These are phyloP conservation scores for Liriodendron chinense DNA, from an alignment of 164 flowering plant genomes.

Conservation along the genomic window DNA sequence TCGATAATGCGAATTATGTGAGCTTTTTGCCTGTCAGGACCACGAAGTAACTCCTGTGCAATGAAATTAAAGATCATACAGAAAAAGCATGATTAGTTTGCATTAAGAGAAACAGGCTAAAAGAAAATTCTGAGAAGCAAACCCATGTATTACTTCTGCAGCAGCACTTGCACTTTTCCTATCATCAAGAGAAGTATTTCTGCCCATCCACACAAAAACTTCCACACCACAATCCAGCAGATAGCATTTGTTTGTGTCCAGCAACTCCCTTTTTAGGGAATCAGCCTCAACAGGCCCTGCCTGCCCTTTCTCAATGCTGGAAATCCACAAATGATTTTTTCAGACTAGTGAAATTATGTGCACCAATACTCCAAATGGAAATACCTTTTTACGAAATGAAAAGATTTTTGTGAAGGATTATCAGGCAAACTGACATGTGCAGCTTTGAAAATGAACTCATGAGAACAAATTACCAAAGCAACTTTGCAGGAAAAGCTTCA, in stretches of 20 bases:
- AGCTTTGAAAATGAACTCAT: neutral
- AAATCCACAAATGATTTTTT: constrained; percentile 16
- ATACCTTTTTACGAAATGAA: neutral
- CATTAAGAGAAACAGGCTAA: neutral
- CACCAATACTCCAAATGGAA: neutral
- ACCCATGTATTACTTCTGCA: constrained; percentile 59
- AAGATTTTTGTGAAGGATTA: neutral
- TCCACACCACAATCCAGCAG: constrained; percentile 86
- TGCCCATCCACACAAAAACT: constrained; percentile 96
- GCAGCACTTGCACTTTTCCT: constrained; percentile 83
- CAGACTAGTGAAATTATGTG: constrained; percentile 14
- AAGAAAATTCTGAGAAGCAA: constrained; percentile 7
- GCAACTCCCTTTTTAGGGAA: constrained; percentile 67
- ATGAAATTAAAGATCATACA: constrained; percentile 11
- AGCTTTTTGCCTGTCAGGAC: constrained; percentile 56
- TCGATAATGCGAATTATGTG: constrained; percentile 86
- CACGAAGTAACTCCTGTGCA: constrained; percentile 62
- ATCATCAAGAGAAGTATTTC: constrained; percentile 87
- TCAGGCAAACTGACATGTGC: neutral
- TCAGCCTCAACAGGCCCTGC: constrained; percentile 54
- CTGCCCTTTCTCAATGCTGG: constrained; percentile 77
- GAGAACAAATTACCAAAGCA: constrained; percentile 43
- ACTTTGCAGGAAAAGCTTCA: constrained; percentile 45
- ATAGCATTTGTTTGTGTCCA: constrained; percentile 80
- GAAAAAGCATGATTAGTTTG: constrained; percentile 5